phyloP scores from a whole-genome alignment of 1,284 basidiomycete genomes.

The Puccinia hordei region DNA sequence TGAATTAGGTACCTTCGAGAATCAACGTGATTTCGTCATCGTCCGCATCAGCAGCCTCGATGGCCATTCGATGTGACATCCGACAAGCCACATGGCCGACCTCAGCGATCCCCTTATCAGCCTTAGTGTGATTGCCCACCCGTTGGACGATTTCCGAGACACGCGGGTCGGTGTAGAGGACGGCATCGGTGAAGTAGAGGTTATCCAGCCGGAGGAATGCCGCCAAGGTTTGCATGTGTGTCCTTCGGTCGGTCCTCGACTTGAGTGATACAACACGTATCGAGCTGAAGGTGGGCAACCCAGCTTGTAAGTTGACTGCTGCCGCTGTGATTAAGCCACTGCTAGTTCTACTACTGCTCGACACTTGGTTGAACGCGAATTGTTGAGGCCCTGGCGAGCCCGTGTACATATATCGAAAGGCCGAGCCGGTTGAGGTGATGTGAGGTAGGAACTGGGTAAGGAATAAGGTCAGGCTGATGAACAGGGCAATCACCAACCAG shows the following conservation, averaged over 20 bases:
- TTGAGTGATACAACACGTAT: slow-evolving; percentile 39
- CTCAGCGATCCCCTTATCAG: slow-evolving; percentile 45
- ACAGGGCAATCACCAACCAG: slow-evolving; percentile 18
- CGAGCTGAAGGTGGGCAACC: slow-evolving; percentile 35
- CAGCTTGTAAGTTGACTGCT: background rate
- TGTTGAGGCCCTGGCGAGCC: background rate
- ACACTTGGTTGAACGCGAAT: background rate
- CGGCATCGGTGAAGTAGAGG: slow-evolving; percentile 30
- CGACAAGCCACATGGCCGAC: slow-evolving; percentile 49
- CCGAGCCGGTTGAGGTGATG: background rate
- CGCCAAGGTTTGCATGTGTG: slow-evolving; percentile 38
- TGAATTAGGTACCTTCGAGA: slow-evolving; percentile 30
- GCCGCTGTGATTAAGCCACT: background rate
- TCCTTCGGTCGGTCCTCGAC: slow-evolving; percentile 33
- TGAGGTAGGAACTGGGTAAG: slow-evolving; percentile 7
- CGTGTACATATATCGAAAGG: background rate
- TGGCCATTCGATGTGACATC: slow-evolving; percentile 38
- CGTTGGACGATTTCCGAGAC: slow-evolving; percentile 40
- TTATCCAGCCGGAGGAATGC: slow-evolving; percentile 19
- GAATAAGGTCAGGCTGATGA: slow-evolving; percentile 12
- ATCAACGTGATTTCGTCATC: slow-evolving; percentile 45
- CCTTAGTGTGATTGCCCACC: slow-evolving; percentile 49
- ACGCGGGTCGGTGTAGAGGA: slow-evolving; percentile 40
- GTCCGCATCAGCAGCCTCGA: slow-evolving; percentile 39
- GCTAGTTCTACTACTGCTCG: background rate